Conservation (phyloP, 345 rosid species). For the Laguncularia racemosa region DNA sequence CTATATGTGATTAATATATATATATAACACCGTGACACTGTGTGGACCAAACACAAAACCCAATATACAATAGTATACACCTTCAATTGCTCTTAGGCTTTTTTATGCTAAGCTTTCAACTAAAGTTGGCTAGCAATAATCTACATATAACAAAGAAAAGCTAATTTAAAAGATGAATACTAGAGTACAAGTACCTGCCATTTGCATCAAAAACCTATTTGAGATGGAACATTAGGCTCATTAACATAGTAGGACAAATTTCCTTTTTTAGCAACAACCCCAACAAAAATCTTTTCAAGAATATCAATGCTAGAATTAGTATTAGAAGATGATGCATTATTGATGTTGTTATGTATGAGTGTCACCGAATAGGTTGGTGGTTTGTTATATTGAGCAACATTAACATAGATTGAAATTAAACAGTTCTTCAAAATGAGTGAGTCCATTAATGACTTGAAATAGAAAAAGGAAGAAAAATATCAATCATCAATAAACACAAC, state of each 20-base stretch:
- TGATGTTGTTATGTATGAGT: slow-evolving; percentile 28
- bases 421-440: slow-evolving; percentile 17
- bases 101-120: too few relatives aligned
- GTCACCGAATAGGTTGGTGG: slow-evolving; percentile 31
- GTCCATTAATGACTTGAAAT: slow-evolving; percentile 22
- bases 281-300: slow-evolving; percentile 29
- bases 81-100: too few relatives aligned
- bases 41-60: too few relatives aligned
- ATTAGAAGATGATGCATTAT: slow-evolving; percentile 19
- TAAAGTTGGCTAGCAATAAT: too few relatives aligned
- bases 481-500: too few relatives aligned
- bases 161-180: too few relatives aligned
- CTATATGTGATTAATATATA: too few relatives aligned
- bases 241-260: slow-evolving; percentile 31
- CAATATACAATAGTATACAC: too few relatives aligned
- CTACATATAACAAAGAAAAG: too few relatives aligned
- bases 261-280: slow-evolving; percentile 32
- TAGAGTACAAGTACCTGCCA: slow-evolving; percentile 37
- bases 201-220: slow-evolving; percentile 24
- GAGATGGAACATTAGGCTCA: slow-evolving; percentile 7
- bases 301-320: neutral
- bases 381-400: slow-evolving; percentile 35
- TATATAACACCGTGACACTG: too few relatives aligned
- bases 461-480: too few relatives aligned
- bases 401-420: slow-evolving; percentile 24